Conservation (phyloP, 345 rosid species). For the Lumnitzera racemosa region DNA sequence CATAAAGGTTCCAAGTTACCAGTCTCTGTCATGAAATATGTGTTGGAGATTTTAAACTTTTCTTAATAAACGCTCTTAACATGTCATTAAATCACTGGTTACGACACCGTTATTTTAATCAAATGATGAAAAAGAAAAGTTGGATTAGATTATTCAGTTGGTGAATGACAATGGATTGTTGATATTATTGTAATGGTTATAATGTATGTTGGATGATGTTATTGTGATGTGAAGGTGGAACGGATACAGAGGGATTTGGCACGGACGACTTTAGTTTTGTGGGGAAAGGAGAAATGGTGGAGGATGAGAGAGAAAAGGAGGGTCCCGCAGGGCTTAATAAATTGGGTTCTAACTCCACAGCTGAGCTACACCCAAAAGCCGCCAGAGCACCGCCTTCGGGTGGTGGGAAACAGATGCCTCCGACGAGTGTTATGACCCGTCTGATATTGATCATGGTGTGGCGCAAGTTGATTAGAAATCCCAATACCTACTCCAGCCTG, state of each 20-base stretch:
- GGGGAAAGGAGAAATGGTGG: slow-evolving; percentile 43
- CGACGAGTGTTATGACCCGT: slow-evolving; percentile 91
- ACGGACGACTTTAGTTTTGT: slow-evolving; percentile 48
- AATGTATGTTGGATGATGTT: background rate
- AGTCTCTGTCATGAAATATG: no score
- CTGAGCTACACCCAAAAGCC: slow-evolving; percentile 45
- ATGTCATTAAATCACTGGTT: no score
- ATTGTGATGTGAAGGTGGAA: slow-evolving; percentile 21
- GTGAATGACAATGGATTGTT: background rate
- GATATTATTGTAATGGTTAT: background rate
- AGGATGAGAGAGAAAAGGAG: slow-evolving; percentile 36
- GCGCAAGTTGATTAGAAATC: slow-evolving; percentile 91
- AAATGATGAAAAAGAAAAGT: background rate
- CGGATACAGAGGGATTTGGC: slow-evolving; percentile 37
- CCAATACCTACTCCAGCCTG: slow-evolving; percentile 94
- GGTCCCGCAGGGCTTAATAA: slow-evolving; percentile 42
- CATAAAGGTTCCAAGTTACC: no score
- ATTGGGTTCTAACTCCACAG: slow-evolving; percentile 49
- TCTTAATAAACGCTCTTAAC: no score
- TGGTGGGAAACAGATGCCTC: slow-evolving; percentile 57
- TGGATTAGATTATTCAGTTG: background rate
- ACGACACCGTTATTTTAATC: no score
- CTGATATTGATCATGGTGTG: slow-evolving; percentile 94
- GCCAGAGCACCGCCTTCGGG: slow-evolving; percentile 25
- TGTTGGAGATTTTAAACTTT: no score